phyloP scores from a whole-genome alignment of 1,284 basidiomycete species.

The Trichosporon asahii region DNA sequence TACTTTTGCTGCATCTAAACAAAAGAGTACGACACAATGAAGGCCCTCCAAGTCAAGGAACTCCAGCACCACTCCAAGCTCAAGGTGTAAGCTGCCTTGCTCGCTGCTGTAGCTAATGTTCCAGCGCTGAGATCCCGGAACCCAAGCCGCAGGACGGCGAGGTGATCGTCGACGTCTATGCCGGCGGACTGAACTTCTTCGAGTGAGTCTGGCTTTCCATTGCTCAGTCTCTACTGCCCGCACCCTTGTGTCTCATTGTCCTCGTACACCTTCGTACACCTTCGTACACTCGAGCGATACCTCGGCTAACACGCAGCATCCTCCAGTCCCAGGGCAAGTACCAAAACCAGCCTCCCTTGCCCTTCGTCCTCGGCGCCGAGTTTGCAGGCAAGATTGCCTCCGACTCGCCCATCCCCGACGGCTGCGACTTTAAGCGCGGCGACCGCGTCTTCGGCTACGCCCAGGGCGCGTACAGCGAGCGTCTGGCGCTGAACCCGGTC shows the following conservation, averaged over 20 bases:
- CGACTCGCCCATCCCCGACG: conserved; percentile 73
- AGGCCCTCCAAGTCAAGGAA: conserved; percentile 69
- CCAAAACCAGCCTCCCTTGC: conserved; percentile 74
- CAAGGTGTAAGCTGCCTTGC: conserved; percentile 51
- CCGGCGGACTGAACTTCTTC: conserved; percentile 46
- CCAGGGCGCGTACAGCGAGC: conserved; percentile 73
- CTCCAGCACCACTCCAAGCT: conserved; percentile 72
- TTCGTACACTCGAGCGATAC: background rate
- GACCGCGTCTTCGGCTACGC: conserved; percentile 85
- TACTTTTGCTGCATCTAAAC: background rate
- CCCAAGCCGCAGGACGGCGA: conserved; percentile 60
- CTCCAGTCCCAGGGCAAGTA: conserved; percentile 84
- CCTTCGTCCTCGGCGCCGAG: conserved; percentile 79
- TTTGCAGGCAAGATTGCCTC: conserved; percentile 74
- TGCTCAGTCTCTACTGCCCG: too few relatives aligned
- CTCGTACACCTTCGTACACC: too few relatives aligned
- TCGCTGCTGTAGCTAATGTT: too few relatives aligned
- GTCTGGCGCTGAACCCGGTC: conserved; percentile 58
- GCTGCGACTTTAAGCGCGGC: conserved; percentile 66
- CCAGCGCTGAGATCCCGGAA: conserved; percentile 57
- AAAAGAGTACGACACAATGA: conserved; percentile 59
- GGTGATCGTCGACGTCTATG: conserved; percentile 75
- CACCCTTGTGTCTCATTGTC: too few relatives aligned
- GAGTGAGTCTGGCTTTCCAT: conserved; percentile 31
- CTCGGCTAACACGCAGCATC: conserved; percentile 52